Evolutionary conservation across 2,329 filamentous ascomycete genomes (phyloP), one percentile per base, ranked within the genome.

Genomic region (Talaromyces piceae): DNA sequence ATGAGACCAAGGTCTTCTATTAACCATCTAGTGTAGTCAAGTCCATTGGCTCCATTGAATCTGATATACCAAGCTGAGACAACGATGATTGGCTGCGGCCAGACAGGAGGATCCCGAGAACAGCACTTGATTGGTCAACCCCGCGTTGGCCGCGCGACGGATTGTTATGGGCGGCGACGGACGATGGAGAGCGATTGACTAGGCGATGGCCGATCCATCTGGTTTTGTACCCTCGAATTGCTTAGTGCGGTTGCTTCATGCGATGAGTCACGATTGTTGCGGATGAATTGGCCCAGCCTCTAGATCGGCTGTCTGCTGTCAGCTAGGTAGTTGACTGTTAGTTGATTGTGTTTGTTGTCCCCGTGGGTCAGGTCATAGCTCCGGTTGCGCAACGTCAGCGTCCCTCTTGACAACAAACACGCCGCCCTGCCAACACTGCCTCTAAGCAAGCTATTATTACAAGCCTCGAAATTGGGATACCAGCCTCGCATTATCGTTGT

Each of bases 141-240:
- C 45, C 28, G 50, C 49, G 49, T 51, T 51, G 49, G 49, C 49
- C 49, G 43, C 43, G 44, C 50, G 45, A 52, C 50, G 39, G 44
- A 48, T 26, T 48, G 45, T 48, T 52, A 47, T 37, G 33, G 30
- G 30, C 30, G 13, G 30, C 30, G 30, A 31, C 5, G 30, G 30
- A 18, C 33, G 16, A 37, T 37, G 33, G 20, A n/a, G 16, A n/a
- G 33, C 20, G 20, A 43, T 9, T 43, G 39, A 22, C 20, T 9
- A 37, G 33, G 33, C 33, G 33, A 37, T 37, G 33, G 33, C 33
- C 33, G 33, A 37, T 37, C 33, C 33, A 37, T 18, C n/a, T 37
- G 31, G n/a, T 9, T 37, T 16, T 18, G 31, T 16, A 16, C 18
- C 13, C n/a, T 18, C 33, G 16, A n/a, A 20, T 18, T 9, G 18